A percentile compares a stretch with the other conserved stretches of the same genome.
These are phyloP conservation scores for Cynanchum wilfordii DNA, from an alignment of 257 asterid species.

Conservation along the genomic window DNA sequence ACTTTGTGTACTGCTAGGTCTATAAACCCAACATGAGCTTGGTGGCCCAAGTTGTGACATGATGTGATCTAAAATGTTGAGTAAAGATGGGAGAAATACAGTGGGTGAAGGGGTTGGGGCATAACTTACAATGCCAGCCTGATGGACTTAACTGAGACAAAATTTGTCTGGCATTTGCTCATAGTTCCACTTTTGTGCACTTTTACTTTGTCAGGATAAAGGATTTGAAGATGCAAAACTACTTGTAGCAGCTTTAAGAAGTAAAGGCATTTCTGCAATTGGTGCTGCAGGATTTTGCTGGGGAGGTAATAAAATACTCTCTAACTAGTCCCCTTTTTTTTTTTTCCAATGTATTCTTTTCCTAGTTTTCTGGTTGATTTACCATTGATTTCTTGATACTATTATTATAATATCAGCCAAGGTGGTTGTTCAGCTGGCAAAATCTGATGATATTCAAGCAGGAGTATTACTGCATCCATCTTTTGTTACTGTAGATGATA, in stretches of 20 bases:
- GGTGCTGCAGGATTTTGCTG: conserved; percentile 72
- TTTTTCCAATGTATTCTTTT: background rate
- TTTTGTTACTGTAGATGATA: conserved; percentile 43
- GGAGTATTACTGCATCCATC: conserved; percentile 55
- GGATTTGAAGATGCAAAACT: conserved; percentile 45
- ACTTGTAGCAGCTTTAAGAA: conserved; percentile 40
- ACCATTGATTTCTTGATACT: background rate
- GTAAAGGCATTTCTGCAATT: conserved; percentile 39
- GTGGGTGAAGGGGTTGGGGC: background rate
- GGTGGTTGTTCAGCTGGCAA: conserved; percentile 45
- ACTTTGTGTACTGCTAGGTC: no score
- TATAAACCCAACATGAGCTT: no score
- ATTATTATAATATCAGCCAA: conserved; percentile 46
- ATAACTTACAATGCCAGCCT: background rate
- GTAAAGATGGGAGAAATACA: background rate
- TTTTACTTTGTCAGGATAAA: conserved; percentile 31
- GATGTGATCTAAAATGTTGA: background rate
- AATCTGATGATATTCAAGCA: conserved; percentile 42
- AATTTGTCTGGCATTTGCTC: no score
- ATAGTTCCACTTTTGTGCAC: background rate
- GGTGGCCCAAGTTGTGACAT: no score
- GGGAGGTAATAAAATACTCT: conserved; percentile 38
- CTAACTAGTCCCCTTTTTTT: background rate
- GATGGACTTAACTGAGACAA: no score
- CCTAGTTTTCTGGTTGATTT: background rate